Evolutionary conservation across 2,329 filamentous ascomycete genomes (phyloP).

Genomic region (Akanthomyces lecanii): DNA sequence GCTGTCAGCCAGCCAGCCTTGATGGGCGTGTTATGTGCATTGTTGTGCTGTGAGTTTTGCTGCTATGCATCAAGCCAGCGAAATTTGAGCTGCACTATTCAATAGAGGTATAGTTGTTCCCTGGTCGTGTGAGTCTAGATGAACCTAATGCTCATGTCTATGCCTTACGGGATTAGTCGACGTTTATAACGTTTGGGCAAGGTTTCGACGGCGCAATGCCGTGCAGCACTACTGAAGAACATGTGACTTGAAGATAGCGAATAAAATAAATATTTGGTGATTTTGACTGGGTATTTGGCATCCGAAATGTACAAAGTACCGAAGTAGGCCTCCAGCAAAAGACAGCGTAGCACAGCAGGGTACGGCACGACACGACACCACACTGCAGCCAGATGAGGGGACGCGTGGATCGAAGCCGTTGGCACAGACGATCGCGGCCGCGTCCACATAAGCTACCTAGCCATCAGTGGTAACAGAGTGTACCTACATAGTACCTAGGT

Average conservation of each 20-base stretch:
- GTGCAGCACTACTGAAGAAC: background rate
- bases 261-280: background rate
- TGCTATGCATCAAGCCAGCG: background rate
- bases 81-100: background rate
- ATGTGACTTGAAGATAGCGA: background rate
- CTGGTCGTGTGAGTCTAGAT: background rate
- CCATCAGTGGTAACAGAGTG: too few species aligned
- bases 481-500: background rate
- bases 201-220: slow-evolving; percentile 5
- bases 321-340: background rate
- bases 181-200: slow-evolving; percentile 3
- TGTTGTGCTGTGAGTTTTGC: background rate
- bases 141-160: background rate
- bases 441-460: too few species aligned
- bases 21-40: background rate
- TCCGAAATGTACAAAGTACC: background rate
- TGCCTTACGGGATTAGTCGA: background rate
- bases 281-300: background rate
- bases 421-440: background rate
- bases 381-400: background rate
- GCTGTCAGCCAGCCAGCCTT: background rate
- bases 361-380: background rate
- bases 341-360: too few species aligned
- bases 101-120: background rate
- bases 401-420: background rate